A percentile compares a stretch with the other conserved stretches of the same genome.
Conservation (phyloP, 768 basidiomycete genomes). For the Tylopilus cervinicoccineus region DNA sequence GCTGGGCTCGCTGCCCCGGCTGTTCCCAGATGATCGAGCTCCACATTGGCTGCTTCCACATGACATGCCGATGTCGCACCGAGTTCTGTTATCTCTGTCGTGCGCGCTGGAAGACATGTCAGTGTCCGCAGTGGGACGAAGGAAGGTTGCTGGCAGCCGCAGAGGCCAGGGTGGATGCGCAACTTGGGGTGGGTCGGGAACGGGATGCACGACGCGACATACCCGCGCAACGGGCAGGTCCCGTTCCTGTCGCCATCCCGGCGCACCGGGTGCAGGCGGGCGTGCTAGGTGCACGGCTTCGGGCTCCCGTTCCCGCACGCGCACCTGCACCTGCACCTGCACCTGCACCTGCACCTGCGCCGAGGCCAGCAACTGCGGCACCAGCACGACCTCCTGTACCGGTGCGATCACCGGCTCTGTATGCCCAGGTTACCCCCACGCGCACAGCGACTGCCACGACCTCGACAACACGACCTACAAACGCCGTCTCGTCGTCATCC, state of each 20-base stretch:
- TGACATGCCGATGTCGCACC: conserved; percentile 37
- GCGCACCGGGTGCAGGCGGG: neutral
- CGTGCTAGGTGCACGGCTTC: neutral
- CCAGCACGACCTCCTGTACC: neutral
- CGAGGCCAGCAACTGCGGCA: no score
- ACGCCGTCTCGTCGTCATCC: neutral
- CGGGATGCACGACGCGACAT: conserved; percentile 31
- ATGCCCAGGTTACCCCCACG: neutral
- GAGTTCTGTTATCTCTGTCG: conserved; percentile 47
- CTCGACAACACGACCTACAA: neutral
- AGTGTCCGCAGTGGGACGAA: conserved; percentile 68
- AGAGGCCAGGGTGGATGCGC: conserved; percentile 40
- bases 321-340: neutral
- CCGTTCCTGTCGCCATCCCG: neutral
- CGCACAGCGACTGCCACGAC: conserved; percentile 3
- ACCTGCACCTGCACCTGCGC: neutral
- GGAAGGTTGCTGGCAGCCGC: conserved; percentile 35
- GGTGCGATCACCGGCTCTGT: neutral
- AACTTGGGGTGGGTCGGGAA: conserved; percentile 29
- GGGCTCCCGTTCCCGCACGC: neutral
- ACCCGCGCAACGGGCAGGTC: conserved; percentile 11
- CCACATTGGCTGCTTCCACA: conserved; percentile 36
- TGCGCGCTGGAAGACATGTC: conserved; percentile 60
- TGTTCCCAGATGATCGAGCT: conserved; percentile 39
- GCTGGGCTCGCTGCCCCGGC: conserved; percentile 39